A percentile compares a stretch with the other conserved stretches of the same genome.
These are phyloP conservation scores for Miscanthus lutarioriparius DNA, from an alignment of 176 grass and related monocot species.

Conservation along the genomic window DNA sequence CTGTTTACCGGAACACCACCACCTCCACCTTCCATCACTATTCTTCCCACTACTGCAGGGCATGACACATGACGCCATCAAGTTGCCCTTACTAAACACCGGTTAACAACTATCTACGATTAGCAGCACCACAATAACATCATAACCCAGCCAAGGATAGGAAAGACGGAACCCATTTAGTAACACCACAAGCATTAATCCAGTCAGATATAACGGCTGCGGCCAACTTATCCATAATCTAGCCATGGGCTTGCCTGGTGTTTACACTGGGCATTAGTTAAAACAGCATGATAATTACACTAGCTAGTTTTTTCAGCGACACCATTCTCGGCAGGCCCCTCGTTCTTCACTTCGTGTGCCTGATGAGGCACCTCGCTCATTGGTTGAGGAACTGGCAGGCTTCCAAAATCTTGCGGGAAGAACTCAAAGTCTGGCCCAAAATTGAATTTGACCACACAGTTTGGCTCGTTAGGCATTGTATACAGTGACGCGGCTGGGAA, in stretches of 20 bases:
- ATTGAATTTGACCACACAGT: slow-evolving; percentile 81
- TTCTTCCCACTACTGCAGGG: neutral
- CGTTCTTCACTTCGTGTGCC: slow-evolving; percentile 54
- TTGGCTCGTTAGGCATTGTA: slow-evolving; percentile 74
- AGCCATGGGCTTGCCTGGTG: neutral
- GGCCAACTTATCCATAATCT: neutral
- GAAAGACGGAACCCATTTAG: neutral
- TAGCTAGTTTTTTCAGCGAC: slow-evolving; percentile 60
- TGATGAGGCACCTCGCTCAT: slow-evolving; percentile 73
- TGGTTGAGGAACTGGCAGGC: slow-evolving; percentile 49
- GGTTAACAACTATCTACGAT: neutral
- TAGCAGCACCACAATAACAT: neutral
- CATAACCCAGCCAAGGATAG: neutral
- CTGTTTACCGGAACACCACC: too few relatives aligned
- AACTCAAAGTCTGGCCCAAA: slow-evolving; percentile 78
- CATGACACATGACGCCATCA: neutral
- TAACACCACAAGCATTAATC: neutral
- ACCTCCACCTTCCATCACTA: neutral
- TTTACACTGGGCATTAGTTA: neutral
- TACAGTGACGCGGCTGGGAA: slow-evolving; percentile 89
- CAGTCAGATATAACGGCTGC: neutral
- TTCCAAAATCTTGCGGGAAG: slow-evolving; percentile 76
- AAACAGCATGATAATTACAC: slow-evolving; percentile 26
- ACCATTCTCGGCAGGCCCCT: slow-evolving; percentile 69
- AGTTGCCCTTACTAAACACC: neutral